Evolutionary conservation across 148 eudicot genomes (phyloP).

Genomic region (Rhododendron simsii): DNA sequence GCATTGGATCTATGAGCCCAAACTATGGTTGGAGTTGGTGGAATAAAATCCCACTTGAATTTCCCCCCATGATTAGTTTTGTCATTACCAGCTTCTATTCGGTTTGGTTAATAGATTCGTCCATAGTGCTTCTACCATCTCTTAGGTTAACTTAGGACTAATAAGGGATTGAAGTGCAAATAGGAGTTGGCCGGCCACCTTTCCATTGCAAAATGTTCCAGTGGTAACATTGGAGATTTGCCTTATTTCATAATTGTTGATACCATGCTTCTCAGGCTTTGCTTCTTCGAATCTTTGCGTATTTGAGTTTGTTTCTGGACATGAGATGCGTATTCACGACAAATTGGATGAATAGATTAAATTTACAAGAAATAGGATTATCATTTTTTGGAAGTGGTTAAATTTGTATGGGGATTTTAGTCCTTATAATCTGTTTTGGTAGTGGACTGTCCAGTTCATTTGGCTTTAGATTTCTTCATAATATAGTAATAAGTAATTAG

Average conservation of each 20-base stretch:
- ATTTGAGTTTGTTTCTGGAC: background rate
- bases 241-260: background rate
- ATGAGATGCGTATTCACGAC: background rate
- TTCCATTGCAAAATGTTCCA: no score
- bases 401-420: background rate
- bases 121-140: no score
- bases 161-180: no score
- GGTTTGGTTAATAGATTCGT: background rate
- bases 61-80: background rate
- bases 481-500: background rate
- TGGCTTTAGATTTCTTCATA: background rate
- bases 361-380: background rate
- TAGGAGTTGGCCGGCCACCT: no score
- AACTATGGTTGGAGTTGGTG: background rate
- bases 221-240: background rate
- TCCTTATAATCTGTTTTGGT: background rate
- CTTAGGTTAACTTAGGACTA: no score
- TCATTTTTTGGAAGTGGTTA: background rate
- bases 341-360: background rate
- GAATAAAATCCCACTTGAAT: background rate
- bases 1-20: background rate
- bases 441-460: background rate
- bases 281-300: background rate
- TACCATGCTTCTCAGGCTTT: background rate
- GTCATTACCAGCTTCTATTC: background rate